These are phyloP conservation scores for Debaryomyces sp. DNA, from an alignment of 1,139 yeast species.

Conservation along the genomic window DNA sequence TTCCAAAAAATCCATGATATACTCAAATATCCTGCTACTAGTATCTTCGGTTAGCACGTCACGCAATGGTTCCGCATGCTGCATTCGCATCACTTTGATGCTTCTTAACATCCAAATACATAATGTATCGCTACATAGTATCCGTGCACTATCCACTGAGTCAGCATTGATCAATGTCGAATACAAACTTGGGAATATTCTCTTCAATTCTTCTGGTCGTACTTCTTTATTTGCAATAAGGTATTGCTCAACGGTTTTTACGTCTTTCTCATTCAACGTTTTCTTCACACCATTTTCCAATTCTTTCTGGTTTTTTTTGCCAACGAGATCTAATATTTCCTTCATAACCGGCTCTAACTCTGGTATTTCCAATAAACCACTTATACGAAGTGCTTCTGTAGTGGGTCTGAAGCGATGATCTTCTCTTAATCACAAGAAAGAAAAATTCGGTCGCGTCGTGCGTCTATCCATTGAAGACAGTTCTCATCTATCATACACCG, in stretches of 20 bases:
- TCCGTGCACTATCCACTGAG: constrained; percentile 20
- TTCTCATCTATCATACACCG: background rate
- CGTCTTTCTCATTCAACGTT: background rate
- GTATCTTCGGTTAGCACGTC: background rate
- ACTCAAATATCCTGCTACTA: constrained; percentile 38
- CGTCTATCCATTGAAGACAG: background rate
- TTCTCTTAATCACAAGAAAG: background rate
- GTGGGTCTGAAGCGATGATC: background rate
- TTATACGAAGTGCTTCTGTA: background rate
- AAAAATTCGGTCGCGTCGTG: constrained; percentile 5
- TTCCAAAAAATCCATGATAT: constrained; percentile 68
- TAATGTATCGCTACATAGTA: constrained; percentile 58
- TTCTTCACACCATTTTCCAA: background rate
- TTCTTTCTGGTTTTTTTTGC: background rate
- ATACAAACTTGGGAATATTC: constrained; percentile 1
- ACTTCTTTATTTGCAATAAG: constrained; percentile 2
- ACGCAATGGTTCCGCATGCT: background rate
- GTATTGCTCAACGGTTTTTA: background rate
- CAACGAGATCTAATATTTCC: background rate
- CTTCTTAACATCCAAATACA: constrained; percentile 66
- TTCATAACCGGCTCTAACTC: background rate
- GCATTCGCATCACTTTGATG: constrained; percentile 24
- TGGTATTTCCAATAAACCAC: background rate
- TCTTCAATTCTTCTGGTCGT: background rate
- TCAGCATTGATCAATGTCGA: constrained; percentile 1